phyloP scores from a whole-genome alignment of 2,329 filamentous ascomycete species.

The Graphium sp. region DNA sequence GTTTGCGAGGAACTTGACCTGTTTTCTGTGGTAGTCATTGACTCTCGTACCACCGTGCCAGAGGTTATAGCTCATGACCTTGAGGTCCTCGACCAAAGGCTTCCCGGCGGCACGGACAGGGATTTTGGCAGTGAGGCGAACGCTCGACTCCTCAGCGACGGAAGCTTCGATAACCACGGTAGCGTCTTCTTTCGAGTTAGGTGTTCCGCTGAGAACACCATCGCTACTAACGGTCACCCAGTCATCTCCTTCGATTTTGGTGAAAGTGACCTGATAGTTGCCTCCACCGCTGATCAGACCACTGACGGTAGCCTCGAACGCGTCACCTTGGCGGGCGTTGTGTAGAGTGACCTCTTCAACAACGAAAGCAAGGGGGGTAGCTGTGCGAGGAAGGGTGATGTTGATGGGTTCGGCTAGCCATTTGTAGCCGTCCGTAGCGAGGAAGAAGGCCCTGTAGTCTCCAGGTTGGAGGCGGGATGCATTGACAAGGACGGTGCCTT shows the following conservation, averaged over 20 bases:
- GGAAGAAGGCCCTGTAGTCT: constrained; percentile 18
- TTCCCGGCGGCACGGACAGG: constrained; percentile 11
- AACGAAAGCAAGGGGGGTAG: constrained; percentile 11
- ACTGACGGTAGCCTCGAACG: constrained; percentile 13
- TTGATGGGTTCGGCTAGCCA: constrained; percentile 16
- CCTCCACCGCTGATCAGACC: constrained; percentile 15
- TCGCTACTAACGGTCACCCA: constrained; percentile 16
- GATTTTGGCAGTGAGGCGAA: no score
- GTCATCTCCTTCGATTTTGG: constrained; percentile 9
- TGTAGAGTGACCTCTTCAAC: constrained; percentile 12
- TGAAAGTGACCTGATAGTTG: constrained; percentile 11
- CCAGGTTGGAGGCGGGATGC: constrained; percentile 11
- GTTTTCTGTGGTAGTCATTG: constrained; percentile 19
- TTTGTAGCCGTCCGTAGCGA: constrained; percentile 16
- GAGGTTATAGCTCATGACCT: constrained; percentile 20
- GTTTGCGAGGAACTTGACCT: constrained; percentile 16
- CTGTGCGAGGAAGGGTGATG: constrained; percentile 9
- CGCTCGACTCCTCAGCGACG: constrained; percentile 11
- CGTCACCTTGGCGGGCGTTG: constrained; percentile 17
- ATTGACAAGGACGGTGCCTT: constrained; percentile 12
- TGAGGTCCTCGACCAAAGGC: constrained; percentile 15
- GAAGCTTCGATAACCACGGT: constrained; percentile 10
- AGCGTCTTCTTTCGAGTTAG: constrained; percentile 10
- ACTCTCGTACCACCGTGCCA: constrained; percentile 20
- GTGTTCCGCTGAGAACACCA: constrained; percentile 18